Evolutionary conservation across 2,329 filamentous ascomycete genomes (phyloP).

Genomic region (Truncatella angustata): DNA sequence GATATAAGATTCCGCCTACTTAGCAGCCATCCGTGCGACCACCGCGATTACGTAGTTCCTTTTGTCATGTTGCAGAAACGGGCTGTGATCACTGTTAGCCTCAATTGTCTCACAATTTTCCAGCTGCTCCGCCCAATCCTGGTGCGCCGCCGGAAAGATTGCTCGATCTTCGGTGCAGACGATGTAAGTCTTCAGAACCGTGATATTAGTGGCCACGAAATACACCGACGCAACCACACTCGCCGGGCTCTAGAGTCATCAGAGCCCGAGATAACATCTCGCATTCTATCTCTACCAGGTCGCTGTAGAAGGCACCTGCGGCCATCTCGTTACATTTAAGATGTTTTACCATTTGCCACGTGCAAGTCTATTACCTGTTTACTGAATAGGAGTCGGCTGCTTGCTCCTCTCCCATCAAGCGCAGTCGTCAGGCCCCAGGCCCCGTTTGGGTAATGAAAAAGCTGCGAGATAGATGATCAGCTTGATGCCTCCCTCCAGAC

Average conservation of each 20-base stretch:
- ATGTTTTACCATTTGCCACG: too few species aligned
- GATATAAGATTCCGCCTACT: too few species aligned
- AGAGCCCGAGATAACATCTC: background rate
- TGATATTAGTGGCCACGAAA: slow-evolving; percentile 21
- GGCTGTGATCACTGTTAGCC: slow-evolving; percentile 18
- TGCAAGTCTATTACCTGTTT: too few species aligned
- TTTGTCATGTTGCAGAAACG: slow-evolving; percentile 17
- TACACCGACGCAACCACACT: slow-evolving; percentile 15
- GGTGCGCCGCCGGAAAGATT: slow-evolving; percentile 19
- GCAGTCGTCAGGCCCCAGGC: slow-evolving; percentile 14
- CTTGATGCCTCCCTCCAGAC: slow-evolving; percentile 26
- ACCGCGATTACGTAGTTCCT: background rate
- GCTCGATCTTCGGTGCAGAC: slow-evolving; percentile 21
- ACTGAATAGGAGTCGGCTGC: too few species aligned
- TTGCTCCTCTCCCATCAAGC: slow-evolving; percentile 17
- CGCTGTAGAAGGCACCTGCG: slow-evolving; percentile 5
- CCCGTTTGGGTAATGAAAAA: slow-evolving; percentile 21
- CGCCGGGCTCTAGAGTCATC: slow-evolving; percentile 15
- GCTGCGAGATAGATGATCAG: slow-evolving; percentile 26
- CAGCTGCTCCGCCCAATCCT: slow-evolving; percentile 18
- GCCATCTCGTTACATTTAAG: background rate
- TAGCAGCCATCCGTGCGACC: background rate
- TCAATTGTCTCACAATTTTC: slow-evolving; percentile 16
- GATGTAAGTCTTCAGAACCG: slow-evolving; percentile 24
- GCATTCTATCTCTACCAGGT: background rate